Evolutionary conservation across 495 filamentous ascomycete genomes (phyloP).

Genomic region (Trichoderma erinaceum): DNA sequence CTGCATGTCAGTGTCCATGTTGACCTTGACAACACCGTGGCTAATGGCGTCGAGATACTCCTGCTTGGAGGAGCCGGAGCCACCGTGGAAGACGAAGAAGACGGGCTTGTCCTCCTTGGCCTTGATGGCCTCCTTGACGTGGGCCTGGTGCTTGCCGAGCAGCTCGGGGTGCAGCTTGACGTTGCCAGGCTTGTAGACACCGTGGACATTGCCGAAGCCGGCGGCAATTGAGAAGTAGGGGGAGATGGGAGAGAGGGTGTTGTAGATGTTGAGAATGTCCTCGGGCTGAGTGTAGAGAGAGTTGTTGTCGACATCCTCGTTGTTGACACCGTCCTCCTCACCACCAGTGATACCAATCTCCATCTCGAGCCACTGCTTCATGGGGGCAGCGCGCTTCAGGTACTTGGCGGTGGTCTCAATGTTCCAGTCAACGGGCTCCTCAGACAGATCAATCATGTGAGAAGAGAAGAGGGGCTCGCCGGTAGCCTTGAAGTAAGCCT

Average conservation of each 20-base stretch:
- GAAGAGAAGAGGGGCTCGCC: slow-evolving; percentile 88
- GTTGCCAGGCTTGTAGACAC: slow-evolving; percentile 98
- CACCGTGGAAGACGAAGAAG: slow-evolving; percentile 99
- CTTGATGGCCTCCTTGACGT: slow-evolving; percentile 66
- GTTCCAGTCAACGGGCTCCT: slow-evolving; percentile 85
- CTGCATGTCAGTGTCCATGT: slow-evolving; percentile 81
- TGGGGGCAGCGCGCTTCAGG: slow-evolving; percentile 80
- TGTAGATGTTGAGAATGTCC: slow-evolving; percentile 85
- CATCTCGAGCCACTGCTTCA: slow-evolving; percentile 99
- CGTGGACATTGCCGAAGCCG: slow-evolving; percentile 94
- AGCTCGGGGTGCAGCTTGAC: slow-evolving; percentile 93
- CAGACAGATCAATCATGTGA: slow-evolving; percentile 96
- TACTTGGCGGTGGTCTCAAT: slow-evolving; percentile 85
- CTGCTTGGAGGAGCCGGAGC: slow-evolving; percentile 79
- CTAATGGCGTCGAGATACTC: slow-evolving; percentile 83
- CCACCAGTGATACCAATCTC: slow-evolving; percentile 93
- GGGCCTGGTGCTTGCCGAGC: slow-evolving; percentile 87
- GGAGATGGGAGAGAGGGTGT: slow-evolving; percentile 70
- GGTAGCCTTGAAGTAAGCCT: slow-evolving; percentile 86
- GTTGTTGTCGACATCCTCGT: slow-evolving; percentile 86
- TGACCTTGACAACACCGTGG: slow-evolving; percentile 97
- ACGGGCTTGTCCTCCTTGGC: slow-evolving; percentile 76
- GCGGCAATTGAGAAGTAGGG: slow-evolving; percentile 97
- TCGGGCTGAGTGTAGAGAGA: slow-evolving; percentile 96
- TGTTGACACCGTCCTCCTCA: slow-evolving; percentile 92